Base-by-base conservation (phyloP, 2,329 filamentous ascomycete species). In the Diaporthe nobilis region DNA sequence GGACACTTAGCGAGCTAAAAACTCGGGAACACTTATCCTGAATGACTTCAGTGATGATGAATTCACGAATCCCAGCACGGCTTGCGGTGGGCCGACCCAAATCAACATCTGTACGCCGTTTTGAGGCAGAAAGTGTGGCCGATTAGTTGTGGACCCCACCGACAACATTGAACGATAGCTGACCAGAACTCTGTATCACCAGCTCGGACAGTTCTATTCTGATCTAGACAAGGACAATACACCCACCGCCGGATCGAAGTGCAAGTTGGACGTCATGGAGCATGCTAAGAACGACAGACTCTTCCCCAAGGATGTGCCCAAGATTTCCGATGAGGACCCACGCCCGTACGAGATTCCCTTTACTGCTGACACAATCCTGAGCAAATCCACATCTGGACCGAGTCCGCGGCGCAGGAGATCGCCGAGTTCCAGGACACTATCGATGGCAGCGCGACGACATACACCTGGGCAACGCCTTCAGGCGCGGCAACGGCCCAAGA, bases 371-470 rank as follows among this genome's bases (percentile, higher is more conserved):
- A 53, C 39, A 34, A 63, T 77, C 42, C 65, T 74, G 42, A 49
- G 25, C 20, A 76, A 72, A 82, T 87, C 42, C 80, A 85, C 3
- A 85, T 87, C 76, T 88, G 88, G 80, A 84, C 89, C 55, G 87
- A 88, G 71, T 86, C 84, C 2, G 88, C 87, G 60, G 86, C 86
- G 58, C 82, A 88, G 75, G 87, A 87, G 13, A 87, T 89, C 42
- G 88, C 87, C 71, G 87, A 89, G 77, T 79, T 89, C 72, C 85
- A 88, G 77, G 82, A 85, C 58, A 86, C 85, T 3, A 86, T 84
- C 72, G 87, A 87, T 58, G 77, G 78, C 8, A 87, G 88, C 42
- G 83, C 87, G 0, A 53, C 77, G 3, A 77, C 80, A 12, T 89
- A 88, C 78, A 28, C 28, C 28, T 28, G 28, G 28, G 28, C 28